phyloP scores from a whole-genome alignment of 2,329 filamentous ascomycete species.

The Fusarium brachygibbosum region DNA sequence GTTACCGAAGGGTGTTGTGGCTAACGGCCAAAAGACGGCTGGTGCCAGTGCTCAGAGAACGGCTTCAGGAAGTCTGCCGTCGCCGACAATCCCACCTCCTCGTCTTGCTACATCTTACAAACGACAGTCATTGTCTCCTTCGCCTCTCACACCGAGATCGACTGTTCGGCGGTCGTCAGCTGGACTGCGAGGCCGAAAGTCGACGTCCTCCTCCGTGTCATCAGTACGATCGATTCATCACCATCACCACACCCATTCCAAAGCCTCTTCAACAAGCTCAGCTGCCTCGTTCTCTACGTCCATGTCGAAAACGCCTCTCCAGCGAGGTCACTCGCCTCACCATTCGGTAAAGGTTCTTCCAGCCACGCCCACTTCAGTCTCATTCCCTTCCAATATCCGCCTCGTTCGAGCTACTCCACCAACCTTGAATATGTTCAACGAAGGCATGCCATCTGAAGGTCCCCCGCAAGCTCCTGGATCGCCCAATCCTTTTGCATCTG shows the following conservation, averaged over 20 bases:
- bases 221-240: conserved; percentile 93
- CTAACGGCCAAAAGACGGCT: conserved; percentile 62
- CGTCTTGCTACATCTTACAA: conserved; percentile 64
- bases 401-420: conserved; percentile 75
- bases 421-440: conserved; percentile 68
- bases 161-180: conserved; percentile 85
- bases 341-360: conserved; percentile 95
- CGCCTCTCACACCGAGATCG: conserved; percentile 88
- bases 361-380: conserved; percentile 80
- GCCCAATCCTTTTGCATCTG: conserved; percentile 70
- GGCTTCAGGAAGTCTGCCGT: conserved; percentile 43
- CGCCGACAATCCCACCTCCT: conserved; percentile 51
- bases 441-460: conserved; percentile 65
- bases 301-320: conserved; percentile 75
- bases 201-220: conserved; percentile 94
- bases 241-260: conserved; percentile 88
- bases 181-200: conserved; percentile 91
- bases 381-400: conserved; percentile 88
- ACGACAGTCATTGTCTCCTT: conserved; percentile 86
- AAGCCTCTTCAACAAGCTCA: conserved; percentile 92
- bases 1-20: conserved; percentile 65
- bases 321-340: conserved; percentile 80
- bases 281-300: conserved; percentile 79
- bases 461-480: conserved; percentile 61
- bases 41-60: conserved; percentile 40